A percentile compares a stretch with the other conserved stretches of the same genome.
Evolutionary conservation across 192 early-diverging fungal genomes (phyloP).

Genomic region (Tieghemiomyces parasiticus): DNA sequence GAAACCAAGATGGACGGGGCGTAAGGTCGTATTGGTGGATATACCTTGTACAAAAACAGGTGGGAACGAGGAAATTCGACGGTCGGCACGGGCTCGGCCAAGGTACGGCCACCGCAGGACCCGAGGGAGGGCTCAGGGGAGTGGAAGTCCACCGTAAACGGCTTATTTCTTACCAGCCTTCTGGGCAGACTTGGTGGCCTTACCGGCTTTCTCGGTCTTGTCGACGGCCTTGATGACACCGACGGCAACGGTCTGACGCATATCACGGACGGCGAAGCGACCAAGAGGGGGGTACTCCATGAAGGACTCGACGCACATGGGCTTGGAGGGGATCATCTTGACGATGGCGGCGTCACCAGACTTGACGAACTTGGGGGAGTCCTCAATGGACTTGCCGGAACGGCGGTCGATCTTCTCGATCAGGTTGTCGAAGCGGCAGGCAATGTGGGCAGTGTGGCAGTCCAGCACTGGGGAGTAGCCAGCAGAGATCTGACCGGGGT

Average conservation of each 20-base stretch:
- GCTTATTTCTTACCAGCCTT: slow-evolving; percentile 73
- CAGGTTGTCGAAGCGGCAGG: slow-evolving; percentile 89
- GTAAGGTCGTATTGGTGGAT: not conserved
- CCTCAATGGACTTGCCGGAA: slow-evolving; percentile 86
- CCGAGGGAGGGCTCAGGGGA: not conserved
- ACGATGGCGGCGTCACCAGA: slow-evolving; percentile 90
- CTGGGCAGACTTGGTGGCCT: slow-evolving; percentile 62
- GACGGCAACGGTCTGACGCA: slow-evolving; percentile 94
- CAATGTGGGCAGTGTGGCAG: slow-evolving; percentile 94
- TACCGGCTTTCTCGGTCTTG: slow-evolving; percentile 65
- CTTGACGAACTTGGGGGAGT: slow-evolving; percentile 91
- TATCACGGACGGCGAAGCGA: slow-evolving; percentile 95
- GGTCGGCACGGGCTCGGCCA: no score
- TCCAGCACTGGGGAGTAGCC: slow-evolving; percentile 92
- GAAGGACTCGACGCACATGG: slow-evolving; percentile 91
- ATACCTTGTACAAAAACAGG: not conserved
- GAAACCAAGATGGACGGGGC: no score
- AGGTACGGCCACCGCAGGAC: not conserved
- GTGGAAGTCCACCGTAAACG: not conserved
- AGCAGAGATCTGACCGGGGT: slow-evolving; percentile 87
- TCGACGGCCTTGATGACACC: slow-evolving; percentile 90
- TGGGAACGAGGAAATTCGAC: not conserved
- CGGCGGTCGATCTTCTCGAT: slow-evolving; percentile 90
- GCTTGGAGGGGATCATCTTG: slow-evolving; percentile 90
- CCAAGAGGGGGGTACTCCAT: slow-evolving; percentile 87